Percentiles rank a stretch among this genome's conserved stretches.
These are phyloP conservation scores for Alternaria angustiovoidea DNA, from an alignment of 2,329 filamentous ascomycete genomes.

Conservation along the genomic window DNA sequence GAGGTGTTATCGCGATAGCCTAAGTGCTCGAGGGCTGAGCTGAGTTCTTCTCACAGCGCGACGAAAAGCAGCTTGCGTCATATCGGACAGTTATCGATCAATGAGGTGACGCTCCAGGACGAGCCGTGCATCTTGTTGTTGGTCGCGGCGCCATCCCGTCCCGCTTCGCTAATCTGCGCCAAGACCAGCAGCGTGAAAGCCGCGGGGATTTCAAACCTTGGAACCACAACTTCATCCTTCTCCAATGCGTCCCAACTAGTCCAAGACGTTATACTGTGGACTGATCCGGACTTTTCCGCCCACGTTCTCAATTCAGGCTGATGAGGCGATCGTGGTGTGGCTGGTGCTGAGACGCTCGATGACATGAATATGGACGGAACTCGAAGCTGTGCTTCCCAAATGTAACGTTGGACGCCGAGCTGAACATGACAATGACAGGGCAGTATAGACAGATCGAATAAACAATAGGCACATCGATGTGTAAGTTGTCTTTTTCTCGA, in stretches of 20 bases:
- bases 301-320: slow-evolving; percentile 22
- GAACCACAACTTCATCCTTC: slow-evolving; percentile 5
- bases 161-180: slow-evolving; percentile 9
- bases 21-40: not conserved
- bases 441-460: slow-evolving; percentile 11
- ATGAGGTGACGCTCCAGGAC: not conserved
- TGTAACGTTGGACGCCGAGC: slow-evolving; percentile 32
- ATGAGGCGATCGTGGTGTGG: slow-evolving; percentile 18
- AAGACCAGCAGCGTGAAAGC: slow-evolving; percentile 7
- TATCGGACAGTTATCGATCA: slow-evolving; percentile 3
- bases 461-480: slow-evolving; percentile 4
- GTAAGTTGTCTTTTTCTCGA: not conserved
- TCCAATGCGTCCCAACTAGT: not conserved
- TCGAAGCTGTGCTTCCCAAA: slow-evolving; percentile 24
- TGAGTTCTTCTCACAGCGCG: not conserved
- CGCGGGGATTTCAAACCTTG: not conserved
- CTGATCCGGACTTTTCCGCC: slow-evolving; percentile 27
- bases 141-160: slow-evolving; percentile 9
- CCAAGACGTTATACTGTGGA: slow-evolving; percentile 9
- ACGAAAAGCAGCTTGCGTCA: not conserved
- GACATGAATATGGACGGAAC: slow-evolving; percentile 15
- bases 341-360: slow-evolving; percentile 33
- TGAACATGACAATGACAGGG: slow-evolving; percentile 16
- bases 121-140: not conserved
- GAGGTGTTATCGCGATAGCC: not conserved